Evolutionary conservation across 169 alveolate species (phyloP), one percentile per base, ranked within the genome.

Genomic region (Plasmodium relictum): DNA sequence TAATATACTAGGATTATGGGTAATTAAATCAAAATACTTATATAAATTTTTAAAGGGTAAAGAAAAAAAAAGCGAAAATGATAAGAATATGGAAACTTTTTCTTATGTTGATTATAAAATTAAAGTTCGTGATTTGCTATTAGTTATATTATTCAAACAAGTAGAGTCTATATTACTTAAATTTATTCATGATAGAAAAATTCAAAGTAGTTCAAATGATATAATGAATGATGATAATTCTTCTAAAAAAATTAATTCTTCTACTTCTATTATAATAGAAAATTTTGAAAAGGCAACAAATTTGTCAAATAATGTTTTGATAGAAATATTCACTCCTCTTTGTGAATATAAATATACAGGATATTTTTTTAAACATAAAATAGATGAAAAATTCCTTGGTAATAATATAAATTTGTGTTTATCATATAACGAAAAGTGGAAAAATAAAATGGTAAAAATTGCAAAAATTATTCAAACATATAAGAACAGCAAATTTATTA

Each of bases 251-350:
- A 86, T 86, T 9, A 86, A 86, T 24, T 70, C 88, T 12, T 59
- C 88, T 3, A 86, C 73, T 0, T 61, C 88, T 52, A 86, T 86
- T 26, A 63, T 86, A 10, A 86, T 86, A 31, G 92, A 86, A 86
- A 86, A 86, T 50, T 86, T 86, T 61, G 92, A 86, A 86, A 86
- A 86, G 48, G 92, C 92, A 45, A 86, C 92, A 71, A 86, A 86
- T 31, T 56, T 86, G 44, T 66, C 92, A n/a, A 86, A 70, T 52
- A 69, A 52, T 66, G 65, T 41, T 12, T 52, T 86, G 16, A 5
- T 66, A 22, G 92, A 86, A 24, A 86, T 86, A 65, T 86, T 86
- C 31, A 12, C 24, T 8, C 92, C 92, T 18, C 37, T 86, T 20
- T 86, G 92, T 73, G 92, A 86, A 61, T 86, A 86, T 52, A 86